These are phyloP conservation scores for Pelargonium cotyledonis DNA, from an alignment of 441 rosid genomes.

Conservation along the genomic window DNA sequence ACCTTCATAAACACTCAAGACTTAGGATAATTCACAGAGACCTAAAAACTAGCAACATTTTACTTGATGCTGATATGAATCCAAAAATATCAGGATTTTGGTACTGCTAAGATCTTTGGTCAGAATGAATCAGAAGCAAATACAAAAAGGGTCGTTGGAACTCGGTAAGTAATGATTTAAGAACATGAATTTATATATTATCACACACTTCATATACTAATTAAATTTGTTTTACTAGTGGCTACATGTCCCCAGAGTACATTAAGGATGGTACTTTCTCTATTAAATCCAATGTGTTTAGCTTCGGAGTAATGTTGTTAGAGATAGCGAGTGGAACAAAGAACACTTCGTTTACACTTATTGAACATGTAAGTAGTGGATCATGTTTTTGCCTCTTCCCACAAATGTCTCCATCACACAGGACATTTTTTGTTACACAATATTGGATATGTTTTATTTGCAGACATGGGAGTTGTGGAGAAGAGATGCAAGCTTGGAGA, in stretches of 20 bases:
- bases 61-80: conserved; percentile 39
- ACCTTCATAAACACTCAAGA: too few relatives aligned
- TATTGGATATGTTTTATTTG: background rate
- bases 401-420: background rate
- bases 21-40: too few relatives aligned
- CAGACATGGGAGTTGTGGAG: conserved; percentile 19
- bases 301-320: conserved; percentile 30
- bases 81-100: conserved; percentile 59
- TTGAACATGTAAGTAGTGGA: conserved; percentile 24
- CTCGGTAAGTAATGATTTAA: conserved; percentile 26
- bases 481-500: conserved; percentile 36
- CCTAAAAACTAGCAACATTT: conserved; percentile 7
- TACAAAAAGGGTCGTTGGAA: conserved; percentile 35
- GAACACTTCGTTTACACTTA: conserved; percentile 25
- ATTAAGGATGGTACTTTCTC: conserved; percentile 35
- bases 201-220: background rate
- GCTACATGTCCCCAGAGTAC: conserved; percentile 16
- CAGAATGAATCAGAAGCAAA: conserved; percentile 23
- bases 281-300: conserved; percentile 34
- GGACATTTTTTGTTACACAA: background rate
- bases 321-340: conserved; percentile 29
- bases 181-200: background rate
- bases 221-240: too few relatives aligned
- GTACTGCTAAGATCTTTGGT: conserved; percentile 41
- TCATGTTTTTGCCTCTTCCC: background rate